These are phyloP conservation scores for Aspergillus sclerotiicarbonarius DNA, from an alignment of 495 filamentous ascomycete genomes.

Conservation along the genomic window DNA sequence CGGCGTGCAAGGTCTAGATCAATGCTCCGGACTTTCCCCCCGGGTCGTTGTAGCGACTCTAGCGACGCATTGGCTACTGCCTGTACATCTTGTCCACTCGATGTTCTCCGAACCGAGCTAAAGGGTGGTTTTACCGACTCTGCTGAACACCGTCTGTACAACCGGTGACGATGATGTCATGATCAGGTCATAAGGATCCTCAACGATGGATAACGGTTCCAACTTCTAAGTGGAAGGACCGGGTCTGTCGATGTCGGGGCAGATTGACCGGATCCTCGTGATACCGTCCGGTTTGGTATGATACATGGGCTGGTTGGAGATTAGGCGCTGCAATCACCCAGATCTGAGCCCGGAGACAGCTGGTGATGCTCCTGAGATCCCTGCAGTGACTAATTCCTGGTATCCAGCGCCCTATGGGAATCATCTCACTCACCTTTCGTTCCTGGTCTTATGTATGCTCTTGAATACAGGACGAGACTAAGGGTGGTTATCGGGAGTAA, in stretches of 20 bases:
- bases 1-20: not conserved
- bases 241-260: not conserved
- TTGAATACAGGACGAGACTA: too few species aligned
- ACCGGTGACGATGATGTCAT: constrained; percentile 5
- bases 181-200: not conserved
- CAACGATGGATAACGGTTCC: not conserved
- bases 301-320: not conserved
- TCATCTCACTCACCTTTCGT: not conserved
- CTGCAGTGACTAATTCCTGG: not conserved
- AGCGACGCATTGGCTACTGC: not conserved
- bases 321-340: not conserved
- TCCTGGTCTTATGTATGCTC: too few species aligned
- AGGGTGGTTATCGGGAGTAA: too few species aligned
- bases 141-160: not conserved
- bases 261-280: not conserved
- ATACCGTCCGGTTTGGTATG: not conserved
- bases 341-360: not conserved
- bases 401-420: not conserved
- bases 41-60: not conserved
- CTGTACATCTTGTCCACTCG: not conserved
- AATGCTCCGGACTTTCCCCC: not conserved
- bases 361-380: not conserved
- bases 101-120: too few species aligned
- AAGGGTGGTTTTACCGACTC: not conserved
- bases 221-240: not conserved